These are phyloP conservation scores for Starmerella asiatica DNA, from an alignment of 805 yeast species.

Conservation along the genomic window DNA sequence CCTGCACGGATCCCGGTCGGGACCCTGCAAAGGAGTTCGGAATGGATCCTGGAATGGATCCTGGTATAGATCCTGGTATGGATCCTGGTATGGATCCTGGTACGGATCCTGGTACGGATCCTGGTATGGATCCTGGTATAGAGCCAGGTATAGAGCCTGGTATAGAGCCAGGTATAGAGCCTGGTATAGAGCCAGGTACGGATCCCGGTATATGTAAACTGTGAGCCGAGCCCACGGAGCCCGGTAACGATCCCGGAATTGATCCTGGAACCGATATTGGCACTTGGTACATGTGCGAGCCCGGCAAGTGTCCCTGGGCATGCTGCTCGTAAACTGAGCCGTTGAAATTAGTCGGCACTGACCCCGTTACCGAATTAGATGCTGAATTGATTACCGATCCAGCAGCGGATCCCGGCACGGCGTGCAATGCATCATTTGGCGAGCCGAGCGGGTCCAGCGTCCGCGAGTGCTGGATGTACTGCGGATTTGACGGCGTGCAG, in stretches of 20 bases:
- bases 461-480: too few species aligned
- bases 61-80: conserved; percentile 2
- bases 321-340: background rate
- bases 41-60: conserved; percentile 6
- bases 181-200: conserved; percentile 1
- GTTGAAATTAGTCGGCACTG: background rate
- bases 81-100: conserved; percentile 2
- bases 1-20: conserved; percentile 7
- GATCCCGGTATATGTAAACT: background rate
- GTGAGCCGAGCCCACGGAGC: background rate
- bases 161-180: conserved; percentile 1
- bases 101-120: conserved; percentile 2
- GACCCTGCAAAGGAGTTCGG: conserved; percentile 1
- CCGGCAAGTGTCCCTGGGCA: too few species aligned
- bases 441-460: too few species aligned
- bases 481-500: too few species aligned
- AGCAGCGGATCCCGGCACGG: too few species aligned
- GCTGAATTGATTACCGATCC: too few species aligned
- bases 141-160: conserved; percentile 5
- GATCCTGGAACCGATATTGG: conserved; percentile 4
- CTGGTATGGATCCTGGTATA: conserved; percentile 3
- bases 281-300: too few species aligned
- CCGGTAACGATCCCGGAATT: conserved; percentile 2
- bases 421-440: too few species aligned
- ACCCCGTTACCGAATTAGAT: too few species aligned